Base-by-base conservation (phyloP, 148 eudicot species). In the Spergularia marina region DNA sequence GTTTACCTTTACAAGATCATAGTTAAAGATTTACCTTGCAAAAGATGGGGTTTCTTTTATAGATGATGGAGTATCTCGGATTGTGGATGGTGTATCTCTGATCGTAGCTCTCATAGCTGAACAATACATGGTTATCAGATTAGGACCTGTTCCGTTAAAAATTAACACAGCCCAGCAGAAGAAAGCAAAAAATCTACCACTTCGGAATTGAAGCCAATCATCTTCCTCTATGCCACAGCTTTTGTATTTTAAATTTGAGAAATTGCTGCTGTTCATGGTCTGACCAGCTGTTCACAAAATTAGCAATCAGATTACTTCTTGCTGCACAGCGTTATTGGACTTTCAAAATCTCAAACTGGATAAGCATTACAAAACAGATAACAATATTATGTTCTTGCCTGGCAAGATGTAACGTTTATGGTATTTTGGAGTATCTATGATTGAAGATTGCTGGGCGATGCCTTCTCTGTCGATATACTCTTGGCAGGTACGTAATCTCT, bases 391-490 rank as follows among this genome's bases (percentile, higher is more conserved):
- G 40, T 49, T 68, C 82, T 85, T 88, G 82, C 98, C 96, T 84
- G 98, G 96, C 82, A 94, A 89, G 47, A 89, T 85, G 73, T 90
- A 95, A 80, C 91, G 85, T 81, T 92, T 95, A 74, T 92, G 98
- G 80, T 87, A 90, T 82, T 79, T 85, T 53, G 98, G 98, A 40
- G 89, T 77, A 71, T 86, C 79, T 71, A 90, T 86, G 77, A 89
- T 78, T 63, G 91, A 83, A n/a, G 91, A 89, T 82, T 95, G 98
- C 78, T 90, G 91, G 44, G 94, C 84, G 23, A 87, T 78, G 53
- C 97, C 97, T 74, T 92, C 98, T 15, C 84, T 81, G 68, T 90
- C 91, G 55, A 86, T 86, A 76, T 90, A 91, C 83, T 88, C 91
- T 75, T 84, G 89, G 85, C 96, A 90, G 8, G 94, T 84, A 62